A percentile compares a stretch with the other conserved stretches of the same genome.
Evolutionary conservation across 2,329 filamentous ascomycete genomes (phyloP).

Genomic region (Colletotrichum sp.): DNA sequence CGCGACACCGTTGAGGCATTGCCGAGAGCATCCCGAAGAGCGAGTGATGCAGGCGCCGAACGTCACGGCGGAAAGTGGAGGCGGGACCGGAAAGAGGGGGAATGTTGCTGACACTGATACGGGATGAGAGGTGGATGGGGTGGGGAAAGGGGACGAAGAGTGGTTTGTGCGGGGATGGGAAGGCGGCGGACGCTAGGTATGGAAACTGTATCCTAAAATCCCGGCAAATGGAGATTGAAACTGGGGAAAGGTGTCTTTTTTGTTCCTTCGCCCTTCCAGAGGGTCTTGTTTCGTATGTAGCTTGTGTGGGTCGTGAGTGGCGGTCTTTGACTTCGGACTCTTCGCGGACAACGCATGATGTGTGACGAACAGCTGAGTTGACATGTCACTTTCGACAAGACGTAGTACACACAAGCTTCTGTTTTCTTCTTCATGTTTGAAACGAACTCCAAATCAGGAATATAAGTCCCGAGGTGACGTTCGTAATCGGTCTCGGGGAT

Average conservation of each 20-base stretch:
- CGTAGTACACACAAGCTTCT: neutral
- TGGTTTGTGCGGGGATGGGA: neutral
- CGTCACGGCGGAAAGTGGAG: slow-evolving; percentile 11
- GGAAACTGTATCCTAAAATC: neutral
- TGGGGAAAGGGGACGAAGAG: neutral
- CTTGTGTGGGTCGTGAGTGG: neutral
- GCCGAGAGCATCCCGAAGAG: slow-evolving; percentile 7
- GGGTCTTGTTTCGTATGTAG: neutral
- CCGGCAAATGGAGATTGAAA: neutral
- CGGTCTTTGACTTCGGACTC: neutral
- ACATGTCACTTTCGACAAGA: neutral
- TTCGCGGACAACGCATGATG: neutral
- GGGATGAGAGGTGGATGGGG: neutral
- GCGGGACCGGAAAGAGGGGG: slow-evolving; percentile 4
- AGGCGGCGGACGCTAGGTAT: neutral
- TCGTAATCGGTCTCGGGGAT: neutral
- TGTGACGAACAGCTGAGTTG: neutral
- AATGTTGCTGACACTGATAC: neutral
- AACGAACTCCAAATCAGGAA: neutral
- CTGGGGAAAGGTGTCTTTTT: neutral
- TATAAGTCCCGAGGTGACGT: neutral
- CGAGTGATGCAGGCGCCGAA: neutral
- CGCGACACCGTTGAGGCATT: neutral
- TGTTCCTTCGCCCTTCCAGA: neutral
- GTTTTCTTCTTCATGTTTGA: neutral